These are phyloP conservation scores for Backusella tuberculispora DNA, from an alignment of 192 early-diverging fungal genomes.

Conservation along the genomic window DNA sequence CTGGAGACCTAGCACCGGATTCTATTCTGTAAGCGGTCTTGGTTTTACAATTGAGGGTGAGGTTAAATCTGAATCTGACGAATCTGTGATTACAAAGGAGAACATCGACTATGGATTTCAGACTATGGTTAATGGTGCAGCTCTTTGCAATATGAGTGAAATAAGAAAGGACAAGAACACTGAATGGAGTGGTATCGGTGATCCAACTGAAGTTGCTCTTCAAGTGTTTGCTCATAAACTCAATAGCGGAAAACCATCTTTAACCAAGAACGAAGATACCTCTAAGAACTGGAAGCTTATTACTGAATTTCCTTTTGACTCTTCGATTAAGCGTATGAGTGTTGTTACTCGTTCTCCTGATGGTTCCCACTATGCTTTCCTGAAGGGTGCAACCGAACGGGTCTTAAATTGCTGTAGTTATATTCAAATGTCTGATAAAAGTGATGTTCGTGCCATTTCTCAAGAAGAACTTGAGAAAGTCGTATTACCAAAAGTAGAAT, in stretches of 20 bases:
- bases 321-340: conserved; percentile 89
- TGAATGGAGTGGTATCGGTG: conserved; percentile 50
- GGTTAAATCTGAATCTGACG: conserved; percentile 37
- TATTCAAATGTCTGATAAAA: conserved; percentile 46
- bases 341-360: conserved; percentile 60
- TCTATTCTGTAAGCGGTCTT: conserved; percentile 68
- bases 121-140: conserved; percentile 58
- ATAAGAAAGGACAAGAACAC: conserved; percentile 53
- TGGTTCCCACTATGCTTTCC: conserved; percentile 60
- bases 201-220: conserved; percentile 90
- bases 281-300: conserved; percentile 52
- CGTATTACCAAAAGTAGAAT: conserved; percentile 64
- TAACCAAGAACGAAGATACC: conserved; percentile 43
- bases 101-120: conserved; percentile 52
- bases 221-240: conserved; percentile 84
- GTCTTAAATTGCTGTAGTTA: conserved; percentile 73
- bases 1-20: conserved; percentile 77
- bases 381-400: conserved; percentile 94
- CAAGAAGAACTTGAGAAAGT: conserved; percentile 48
- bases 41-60: conserved; percentile 67
- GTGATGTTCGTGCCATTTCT: conserved; percentile 23
- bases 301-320: conserved; percentile 76
- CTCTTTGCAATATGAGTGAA: conserved; percentile 90
- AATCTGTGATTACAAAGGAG: conserved; percentile 34
- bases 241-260: conserved; percentile 70